These are phyloP conservation scores for Solanum appendiculatum DNA, from an alignment of 257 asterid species.

Conservation along the genomic window DNA sequence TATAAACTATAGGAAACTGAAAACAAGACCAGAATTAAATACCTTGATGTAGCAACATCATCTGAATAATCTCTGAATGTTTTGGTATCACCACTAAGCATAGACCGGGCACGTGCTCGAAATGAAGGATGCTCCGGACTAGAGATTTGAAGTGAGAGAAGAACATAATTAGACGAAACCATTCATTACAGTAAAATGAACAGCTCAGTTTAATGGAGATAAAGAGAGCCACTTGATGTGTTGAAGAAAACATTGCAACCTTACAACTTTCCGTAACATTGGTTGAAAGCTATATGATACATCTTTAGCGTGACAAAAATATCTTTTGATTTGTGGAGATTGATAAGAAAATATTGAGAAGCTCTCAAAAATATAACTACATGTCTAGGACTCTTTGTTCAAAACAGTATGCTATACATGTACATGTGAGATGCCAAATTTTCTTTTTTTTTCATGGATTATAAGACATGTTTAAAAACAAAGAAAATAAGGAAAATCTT, in stretches of 20 bases:
- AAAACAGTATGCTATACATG: neutral
- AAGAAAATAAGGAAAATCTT: neutral
- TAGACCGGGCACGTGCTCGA: slow-evolving; percentile 72
- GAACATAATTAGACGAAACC: neutral
- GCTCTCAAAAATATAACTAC: neutral
- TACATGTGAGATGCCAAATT: neutral
- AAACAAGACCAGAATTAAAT: neutral
- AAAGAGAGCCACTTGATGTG: neutral
- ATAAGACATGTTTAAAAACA: neutral
- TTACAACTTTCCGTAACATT: neutral
- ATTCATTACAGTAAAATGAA: neutral
- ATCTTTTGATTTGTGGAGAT: neutral
- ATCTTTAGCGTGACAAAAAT: neutral
- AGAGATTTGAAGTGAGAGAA: slow-evolving; percentile 10
- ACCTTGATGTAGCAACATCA: slow-evolving; percentile 64
- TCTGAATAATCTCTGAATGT: slow-evolving; percentile 43
- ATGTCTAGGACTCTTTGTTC: neutral
- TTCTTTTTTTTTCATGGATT: neutral
- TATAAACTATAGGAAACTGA: neutral
- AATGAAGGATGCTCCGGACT: slow-evolving; percentile 91
- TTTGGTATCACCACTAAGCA: slow-evolving; percentile 79
- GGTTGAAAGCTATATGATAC: neutral
- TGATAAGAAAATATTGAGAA: neutral
- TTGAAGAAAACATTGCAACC: neutral
- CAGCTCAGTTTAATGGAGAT: neutral